These are phyloP conservation scores for Naganishia friedmannii DNA, from an alignment of 768 basidiomycete genomes.

Conservation along the genomic window DNA sequence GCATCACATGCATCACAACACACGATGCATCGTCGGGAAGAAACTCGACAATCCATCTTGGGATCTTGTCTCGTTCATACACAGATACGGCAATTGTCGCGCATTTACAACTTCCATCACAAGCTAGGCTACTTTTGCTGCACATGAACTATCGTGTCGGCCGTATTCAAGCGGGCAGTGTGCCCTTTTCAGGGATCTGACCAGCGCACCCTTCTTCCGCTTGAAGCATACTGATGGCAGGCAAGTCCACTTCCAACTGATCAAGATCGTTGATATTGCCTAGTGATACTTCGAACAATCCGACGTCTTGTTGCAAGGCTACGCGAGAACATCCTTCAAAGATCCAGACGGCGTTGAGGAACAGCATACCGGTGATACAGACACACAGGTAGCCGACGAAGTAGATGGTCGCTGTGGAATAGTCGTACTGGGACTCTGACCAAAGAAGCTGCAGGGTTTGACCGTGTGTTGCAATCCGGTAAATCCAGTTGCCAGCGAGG, in stretches of 20 bases:
- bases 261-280: constrained; percentile 6
- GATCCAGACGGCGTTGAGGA: constrained; percentile 14
- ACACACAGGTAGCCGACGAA: neutral
- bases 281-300: neutral
- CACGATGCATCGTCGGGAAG: too few relatives aligned
- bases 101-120: neutral
- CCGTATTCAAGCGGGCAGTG: neutral
- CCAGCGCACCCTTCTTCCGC: neutral
- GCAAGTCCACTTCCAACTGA: neutral
- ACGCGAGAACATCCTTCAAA: neutral
- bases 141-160: neutral
- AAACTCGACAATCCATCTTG: neutral
- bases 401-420: neutral
- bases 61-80: neutral
- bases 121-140: neutral
- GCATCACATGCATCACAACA: neutral
- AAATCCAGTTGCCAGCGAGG: constrained; percentile 6
- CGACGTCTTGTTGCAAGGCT: neutral
- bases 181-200: neutral
- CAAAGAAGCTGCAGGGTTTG: neutral
- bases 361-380: constrained; percentile 13
- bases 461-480: neutral
- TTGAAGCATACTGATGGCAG: neutral
- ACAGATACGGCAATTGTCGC: neutral
- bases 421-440: neutral